phyloP scores from a whole-genome alignment of 495 filamentous ascomycete genomes.

The Neurospora pannonica region DNA sequence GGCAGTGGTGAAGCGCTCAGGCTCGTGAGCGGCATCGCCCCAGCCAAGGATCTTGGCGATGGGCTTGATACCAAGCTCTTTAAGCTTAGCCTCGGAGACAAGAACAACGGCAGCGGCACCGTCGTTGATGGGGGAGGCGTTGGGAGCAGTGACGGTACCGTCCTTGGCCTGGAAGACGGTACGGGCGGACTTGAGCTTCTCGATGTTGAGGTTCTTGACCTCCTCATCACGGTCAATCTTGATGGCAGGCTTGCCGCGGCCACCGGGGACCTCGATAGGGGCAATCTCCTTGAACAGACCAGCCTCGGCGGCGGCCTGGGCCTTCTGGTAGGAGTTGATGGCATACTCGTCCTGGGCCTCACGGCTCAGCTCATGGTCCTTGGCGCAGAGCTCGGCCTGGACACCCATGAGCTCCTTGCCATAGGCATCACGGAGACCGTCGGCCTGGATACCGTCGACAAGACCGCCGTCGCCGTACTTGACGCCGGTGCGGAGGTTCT shows the following conservation, averaged over 20 bases:
- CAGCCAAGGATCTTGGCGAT: constrained; percentile 93
- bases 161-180: constrained; percentile 74
- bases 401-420: constrained; percentile 91
- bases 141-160: constrained; percentile 93
- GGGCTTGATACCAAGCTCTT: constrained; percentile 79
- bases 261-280: constrained; percentile 78
- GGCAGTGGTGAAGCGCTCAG: constrained; percentile 90
- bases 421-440: constrained; percentile 88
- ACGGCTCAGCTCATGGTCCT: constrained; percentile 70
- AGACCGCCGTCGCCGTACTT: constrained; percentile 85
- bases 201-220: constrained; percentile 91
- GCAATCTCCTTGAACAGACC: constrained; percentile 84
- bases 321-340: constrained; percentile 83
- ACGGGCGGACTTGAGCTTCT: constrained; percentile 76
- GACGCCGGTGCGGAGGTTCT: constrained; percentile 66
- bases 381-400: constrained; percentile 81
- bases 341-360: constrained; percentile 89
- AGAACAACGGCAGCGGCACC: constrained; percentile 85
- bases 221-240: constrained; percentile 83
- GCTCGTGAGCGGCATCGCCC: constrained; percentile 85
- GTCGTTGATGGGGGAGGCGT: constrained; percentile 92
- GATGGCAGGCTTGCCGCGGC: constrained; percentile 79
- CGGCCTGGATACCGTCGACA: constrained; percentile 83
- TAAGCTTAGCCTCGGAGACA: constrained; percentile 80
- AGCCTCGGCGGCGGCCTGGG: constrained; percentile 69